Conservation (phyloP, 148 eudicot species). For the Fagopyrum homotropicum region DNA sequence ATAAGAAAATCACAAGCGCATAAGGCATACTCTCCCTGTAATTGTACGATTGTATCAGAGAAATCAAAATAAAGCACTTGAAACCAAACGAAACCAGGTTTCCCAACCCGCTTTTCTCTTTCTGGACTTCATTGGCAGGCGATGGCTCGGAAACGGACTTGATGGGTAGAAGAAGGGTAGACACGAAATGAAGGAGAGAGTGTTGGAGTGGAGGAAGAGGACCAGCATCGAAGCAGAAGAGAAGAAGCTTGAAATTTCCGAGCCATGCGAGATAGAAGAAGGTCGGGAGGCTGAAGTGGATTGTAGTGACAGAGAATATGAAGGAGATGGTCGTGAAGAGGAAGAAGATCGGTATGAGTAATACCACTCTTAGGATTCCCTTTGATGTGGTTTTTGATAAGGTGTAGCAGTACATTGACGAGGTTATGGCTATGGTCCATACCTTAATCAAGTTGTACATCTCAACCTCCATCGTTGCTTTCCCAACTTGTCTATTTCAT, state of each 20-base stretch:
- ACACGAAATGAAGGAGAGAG: conserved; percentile 37
- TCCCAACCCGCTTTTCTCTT: background rate
- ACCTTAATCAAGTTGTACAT: conserved; percentile 25
- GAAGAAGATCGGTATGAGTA: conserved; percentile 53
- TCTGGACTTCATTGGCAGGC: background rate
- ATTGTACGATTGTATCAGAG: conserved; percentile 20
- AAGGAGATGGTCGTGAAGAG: conserved; percentile 53
- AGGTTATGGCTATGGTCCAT: conserved; percentile 21
- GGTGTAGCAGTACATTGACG: conserved; percentile 40
- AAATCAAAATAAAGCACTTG: conserved; percentile 20
- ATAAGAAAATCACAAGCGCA: conserved; percentile 19
- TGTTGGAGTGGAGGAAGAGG: conserved; percentile 6
- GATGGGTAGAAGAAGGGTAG: conserved; percentile 44
- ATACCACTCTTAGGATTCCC: conserved; percentile 39
- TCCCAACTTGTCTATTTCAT: no score
- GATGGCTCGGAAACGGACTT: conserved; percentile 18
- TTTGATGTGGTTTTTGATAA: conserved; percentile 33
- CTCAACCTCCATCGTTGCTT: conserved; percentile 8
- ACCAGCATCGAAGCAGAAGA: conserved; percentile 19
- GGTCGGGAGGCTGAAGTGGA: conserved; percentile 32
- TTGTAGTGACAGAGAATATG: conserved; percentile 23
- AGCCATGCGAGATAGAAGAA: conserved; percentile 63
- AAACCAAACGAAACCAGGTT: conserved; percentile 7
- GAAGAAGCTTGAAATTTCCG: conserved; percentile 53
- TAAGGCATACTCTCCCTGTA: conserved; percentile 21